These are phyloP conservation scores for Apiotrichum siamense DNA, from an alignment of 1,284 basidiomycete genomes.

Conservation along the genomic window DNA sequence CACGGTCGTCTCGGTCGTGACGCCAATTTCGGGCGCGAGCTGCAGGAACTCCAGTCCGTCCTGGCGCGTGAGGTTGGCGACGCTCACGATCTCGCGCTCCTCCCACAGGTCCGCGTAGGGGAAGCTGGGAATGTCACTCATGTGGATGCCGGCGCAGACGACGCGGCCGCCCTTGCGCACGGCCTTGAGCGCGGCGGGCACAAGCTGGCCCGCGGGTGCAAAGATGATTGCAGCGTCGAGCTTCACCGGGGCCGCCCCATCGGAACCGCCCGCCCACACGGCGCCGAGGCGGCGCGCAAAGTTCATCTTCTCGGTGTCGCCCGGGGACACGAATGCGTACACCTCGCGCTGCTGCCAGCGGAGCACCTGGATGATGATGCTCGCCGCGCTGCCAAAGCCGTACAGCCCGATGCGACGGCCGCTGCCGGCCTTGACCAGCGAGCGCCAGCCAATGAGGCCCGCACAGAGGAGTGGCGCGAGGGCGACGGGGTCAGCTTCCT, in stretches of 20 bases:
- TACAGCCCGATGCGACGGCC: neutral
- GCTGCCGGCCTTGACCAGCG: neutral
- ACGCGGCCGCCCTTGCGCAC: neutral
- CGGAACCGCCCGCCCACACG: neutral
- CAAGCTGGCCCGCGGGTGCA: neutral
- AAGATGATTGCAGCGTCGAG: neutral
- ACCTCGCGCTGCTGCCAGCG: neutral
- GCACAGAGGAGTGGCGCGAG: neutral
- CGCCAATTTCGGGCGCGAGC: neutral
- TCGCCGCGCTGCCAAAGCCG: neutral
- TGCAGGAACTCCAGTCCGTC: neutral
- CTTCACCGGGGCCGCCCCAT: neutral
- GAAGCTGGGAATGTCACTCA: neutral
- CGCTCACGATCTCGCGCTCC: neutral
- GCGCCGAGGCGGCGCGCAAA: neutral
- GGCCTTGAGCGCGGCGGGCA: neutral
- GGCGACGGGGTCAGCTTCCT: neutral
- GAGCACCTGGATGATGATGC: neutral
- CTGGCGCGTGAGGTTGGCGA: neutral
- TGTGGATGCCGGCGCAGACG: neutral
- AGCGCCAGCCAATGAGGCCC: neutral
- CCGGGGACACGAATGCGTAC: neutral
- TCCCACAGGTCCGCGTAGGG: neutral
- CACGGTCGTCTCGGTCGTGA: neutral
- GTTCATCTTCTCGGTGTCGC: neutral